A percentile compares a stretch with the other conserved stretches of the same genome.
phyloP scores from a whole-genome alignment of 805 yeast genomes.

The Torulaspora maleeae region DNA sequence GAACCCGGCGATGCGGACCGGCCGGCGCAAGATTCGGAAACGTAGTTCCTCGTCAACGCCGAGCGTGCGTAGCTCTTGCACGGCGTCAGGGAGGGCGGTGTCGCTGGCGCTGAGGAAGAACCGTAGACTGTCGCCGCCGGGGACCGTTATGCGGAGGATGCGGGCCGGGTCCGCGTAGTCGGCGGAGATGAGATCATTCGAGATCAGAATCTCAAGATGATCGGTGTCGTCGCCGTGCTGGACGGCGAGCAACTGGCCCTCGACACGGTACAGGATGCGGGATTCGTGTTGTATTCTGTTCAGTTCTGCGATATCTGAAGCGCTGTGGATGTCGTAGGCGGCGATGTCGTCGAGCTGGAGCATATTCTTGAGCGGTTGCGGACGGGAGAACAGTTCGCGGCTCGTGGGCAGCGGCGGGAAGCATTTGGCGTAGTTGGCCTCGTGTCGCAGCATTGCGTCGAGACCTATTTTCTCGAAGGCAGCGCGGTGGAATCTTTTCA shows the following conservation, averaged over 20 bases:
- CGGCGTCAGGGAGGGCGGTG: neutral
- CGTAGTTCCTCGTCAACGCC: constrained; percentile 6
- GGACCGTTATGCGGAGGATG: constrained; percentile 17
- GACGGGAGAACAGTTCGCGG: neutral
- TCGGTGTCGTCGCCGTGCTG: neutral
- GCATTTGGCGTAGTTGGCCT: constrained; percentile 7
- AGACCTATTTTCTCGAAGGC: constrained; percentile 6
- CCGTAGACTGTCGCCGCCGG: constrained; percentile 10
- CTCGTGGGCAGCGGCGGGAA: constrained; percentile 8
- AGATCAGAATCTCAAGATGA: constrained; percentile 8
- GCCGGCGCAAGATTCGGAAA: constrained; percentile 1
- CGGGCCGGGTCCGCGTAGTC: constrained; percentile 18
- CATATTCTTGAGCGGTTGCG: neutral
- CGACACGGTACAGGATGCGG: constrained; percentile 4
- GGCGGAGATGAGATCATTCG: constrained; percentile 13
- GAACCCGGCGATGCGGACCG: neutral
- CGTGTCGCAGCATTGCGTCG: constrained; percentile 2
- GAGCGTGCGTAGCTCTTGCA: neutral
- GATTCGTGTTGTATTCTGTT: neutral
- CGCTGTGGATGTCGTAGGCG: neutral
- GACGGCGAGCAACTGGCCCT: constrained; percentile 11
- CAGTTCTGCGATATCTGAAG: constrained; percentile 3
- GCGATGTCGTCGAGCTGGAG: constrained; percentile 1
- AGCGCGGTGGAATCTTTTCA: constrained; percentile 4
- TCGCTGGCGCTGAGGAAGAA: constrained; percentile 13